These are phyloP conservation scores for Quercus variabilis DNA, from an alignment of 306 rosid genomes.

Conservation along the genomic window DNA sequence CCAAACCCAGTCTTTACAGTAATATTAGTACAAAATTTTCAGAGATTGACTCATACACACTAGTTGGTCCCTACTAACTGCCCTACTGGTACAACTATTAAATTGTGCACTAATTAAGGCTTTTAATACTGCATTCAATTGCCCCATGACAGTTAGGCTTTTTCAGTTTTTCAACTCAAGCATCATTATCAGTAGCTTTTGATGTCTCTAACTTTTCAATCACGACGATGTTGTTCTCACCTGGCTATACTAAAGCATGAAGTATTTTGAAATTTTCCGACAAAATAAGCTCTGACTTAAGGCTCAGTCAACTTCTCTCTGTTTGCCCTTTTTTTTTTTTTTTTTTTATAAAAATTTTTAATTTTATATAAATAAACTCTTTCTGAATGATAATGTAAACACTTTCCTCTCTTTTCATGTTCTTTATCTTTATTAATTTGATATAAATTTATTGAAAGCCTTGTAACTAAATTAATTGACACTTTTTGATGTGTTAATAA, in stretches of 20 bases:
- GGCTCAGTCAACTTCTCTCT: no score
- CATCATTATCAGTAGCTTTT: background rate
- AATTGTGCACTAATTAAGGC: background rate
- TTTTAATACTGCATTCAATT: background rate
- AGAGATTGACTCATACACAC: background rate
- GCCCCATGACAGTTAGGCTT: background rate
- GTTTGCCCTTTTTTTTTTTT: background rate
- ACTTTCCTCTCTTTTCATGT: no score
- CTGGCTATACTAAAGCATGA: background rate
- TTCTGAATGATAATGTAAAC: no score
- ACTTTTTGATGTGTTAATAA: no score
- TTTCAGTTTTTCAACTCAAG: background rate
- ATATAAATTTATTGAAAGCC: no score
- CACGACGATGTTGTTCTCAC: background rate
- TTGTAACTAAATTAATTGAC: rapidly evolving
- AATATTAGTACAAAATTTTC: no score
- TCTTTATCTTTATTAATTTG: background rate
- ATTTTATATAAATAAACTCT: no score
- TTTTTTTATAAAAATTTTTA: no score
- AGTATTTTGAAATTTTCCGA: background rate
- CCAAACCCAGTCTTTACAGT: no score
- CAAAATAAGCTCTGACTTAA: background rate
- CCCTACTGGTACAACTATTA: background rate
- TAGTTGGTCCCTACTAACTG: background rate
- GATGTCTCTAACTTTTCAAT: background rate